A percentile compares a stretch with the other conserved stretches of the same genome.
phyloP scores from a whole-genome alignment of 2,329 filamentous ascomycete genomes.

The Magnaporthiopsis rhizophila region DNA sequence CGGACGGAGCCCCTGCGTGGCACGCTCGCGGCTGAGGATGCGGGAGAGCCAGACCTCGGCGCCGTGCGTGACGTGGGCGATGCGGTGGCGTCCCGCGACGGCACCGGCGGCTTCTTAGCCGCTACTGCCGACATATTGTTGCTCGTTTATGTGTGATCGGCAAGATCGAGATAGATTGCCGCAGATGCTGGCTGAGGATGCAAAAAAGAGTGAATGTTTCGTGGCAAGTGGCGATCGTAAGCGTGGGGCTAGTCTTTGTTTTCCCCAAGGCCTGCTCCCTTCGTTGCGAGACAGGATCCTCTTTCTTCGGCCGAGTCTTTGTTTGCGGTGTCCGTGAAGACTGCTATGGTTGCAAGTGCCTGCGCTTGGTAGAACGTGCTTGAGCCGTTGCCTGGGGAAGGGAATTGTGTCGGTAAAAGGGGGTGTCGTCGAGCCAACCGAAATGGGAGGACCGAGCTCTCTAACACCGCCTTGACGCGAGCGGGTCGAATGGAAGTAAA shows the following conservation, averaged over 20 bases:
- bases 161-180: neutral
- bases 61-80: constrained; percentile 26
- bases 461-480: neutral
- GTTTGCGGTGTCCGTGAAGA: neutral
- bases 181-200: neutral
- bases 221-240: neutral
- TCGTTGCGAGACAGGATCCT: neutral
- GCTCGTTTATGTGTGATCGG: neutral
- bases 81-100: constrained; percentile 34
- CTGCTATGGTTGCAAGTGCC: neutral
- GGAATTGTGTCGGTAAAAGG: neutral
- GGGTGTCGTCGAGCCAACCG: neutral
- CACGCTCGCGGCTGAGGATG: constrained; percentile 31
- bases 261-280: neutral
- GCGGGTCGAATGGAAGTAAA: neutral
- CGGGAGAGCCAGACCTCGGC: constrained; percentile 35
- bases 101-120: constrained; percentile 44
- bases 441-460: neutral
- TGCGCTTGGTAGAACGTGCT: neutral
- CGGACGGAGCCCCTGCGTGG: constrained; percentile 59
- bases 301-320: neutral
- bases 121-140: constrained; percentile 39
- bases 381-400: neutral
- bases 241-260: neutral
- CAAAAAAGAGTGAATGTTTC: neutral